phyloP scores from a whole-genome alignment of 768 basidiomycete genomes.

The Leccinum imitatum region DNA sequence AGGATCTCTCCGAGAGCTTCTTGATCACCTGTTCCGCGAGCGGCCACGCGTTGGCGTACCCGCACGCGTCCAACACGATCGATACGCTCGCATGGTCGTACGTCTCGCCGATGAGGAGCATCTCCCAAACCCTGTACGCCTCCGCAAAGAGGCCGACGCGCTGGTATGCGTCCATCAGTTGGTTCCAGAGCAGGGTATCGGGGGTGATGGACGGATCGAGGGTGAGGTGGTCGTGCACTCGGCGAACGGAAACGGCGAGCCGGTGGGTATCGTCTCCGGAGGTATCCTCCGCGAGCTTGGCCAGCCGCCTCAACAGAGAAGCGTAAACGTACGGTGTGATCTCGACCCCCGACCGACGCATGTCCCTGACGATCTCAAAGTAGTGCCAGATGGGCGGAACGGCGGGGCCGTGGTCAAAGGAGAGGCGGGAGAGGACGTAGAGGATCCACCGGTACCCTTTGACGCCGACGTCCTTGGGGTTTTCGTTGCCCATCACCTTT shows the following conservation, averaged over 20 bases:
- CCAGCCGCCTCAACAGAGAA: slow-evolving; percentile 59
- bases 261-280: slow-evolving; percentile 27
- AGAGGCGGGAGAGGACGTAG: slow-evolving; percentile 57
- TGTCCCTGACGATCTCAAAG: slow-evolving; percentile 77
- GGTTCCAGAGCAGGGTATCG: slow-evolving; percentile 70
- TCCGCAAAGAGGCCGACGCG: slow-evolving; percentile 70
- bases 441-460: slow-evolving; percentile 65
- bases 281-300: slow-evolving; percentile 38
- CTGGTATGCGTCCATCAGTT: slow-evolving; percentile 88
- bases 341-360: slow-evolving; percentile 62
- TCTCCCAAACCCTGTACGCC: slow-evolving; percentile 79
- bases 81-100: slow-evolving; percentile 68
- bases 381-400: slow-evolving; percentile 53
- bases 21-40: slow-evolving; percentile 55
- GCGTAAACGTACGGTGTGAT: slow-evolving; percentile 64
- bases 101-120: slow-evolving; percentile 55
- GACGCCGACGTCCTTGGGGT: slow-evolving; percentile 44
- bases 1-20: slow-evolving; percentile 50
- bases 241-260: slow-evolving; percentile 52
- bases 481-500: slow-evolving; percentile 31
- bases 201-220: slow-evolving; percentile 77
- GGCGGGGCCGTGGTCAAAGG: slow-evolving; percentile 42
- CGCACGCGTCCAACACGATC: slow-evolving; percentile 86
- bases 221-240: slow-evolving; percentile 74
- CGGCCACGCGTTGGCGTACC: slow-evolving; percentile 50